A percentile compares a stretch with the other conserved stretches of the same genome.
Conservation (phyloP, 225 moss, liverwort and hornwort species). For the Anthoceros angustus region DNA sequence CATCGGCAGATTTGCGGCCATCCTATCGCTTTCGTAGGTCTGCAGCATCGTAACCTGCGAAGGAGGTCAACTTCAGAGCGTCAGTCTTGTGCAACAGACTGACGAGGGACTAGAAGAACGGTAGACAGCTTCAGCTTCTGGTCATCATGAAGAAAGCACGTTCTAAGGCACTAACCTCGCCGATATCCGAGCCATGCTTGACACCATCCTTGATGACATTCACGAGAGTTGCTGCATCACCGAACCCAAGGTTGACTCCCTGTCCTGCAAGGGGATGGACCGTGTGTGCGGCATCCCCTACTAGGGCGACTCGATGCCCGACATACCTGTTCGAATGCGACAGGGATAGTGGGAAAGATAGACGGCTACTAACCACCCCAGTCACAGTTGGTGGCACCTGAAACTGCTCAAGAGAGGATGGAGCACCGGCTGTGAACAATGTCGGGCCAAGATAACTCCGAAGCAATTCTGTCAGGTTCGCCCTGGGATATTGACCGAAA, state of each 20-base stretch:
- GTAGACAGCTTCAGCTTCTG: too few species aligned
- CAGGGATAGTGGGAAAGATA: conserved; percentile 74
- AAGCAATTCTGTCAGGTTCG: conserved; percentile 27
- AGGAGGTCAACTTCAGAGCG: neutral
- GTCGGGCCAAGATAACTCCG: conserved; percentile 25
- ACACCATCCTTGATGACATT: conserved; percentile 53
- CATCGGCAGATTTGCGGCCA: conserved; percentile 70
- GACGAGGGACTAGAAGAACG: too few species aligned
- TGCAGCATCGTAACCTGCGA: conserved; percentile 49
- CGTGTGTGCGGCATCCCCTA: conserved; percentile 93
- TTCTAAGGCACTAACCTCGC: conserved; percentile 33
- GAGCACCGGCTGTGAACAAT: conserved; percentile 35
- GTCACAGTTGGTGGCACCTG: conserved; percentile 55
- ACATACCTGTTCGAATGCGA: conserved; percentile 64
- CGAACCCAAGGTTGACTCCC: conserved; percentile 92
- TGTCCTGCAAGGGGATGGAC: conserved; percentile 96
- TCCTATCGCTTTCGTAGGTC: conserved; percentile 59
- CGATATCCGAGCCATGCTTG: conserved; percentile 63
- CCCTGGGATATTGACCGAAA: conserved; percentile 39
- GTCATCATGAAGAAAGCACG: neutral
- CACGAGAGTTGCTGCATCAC: conserved; percentile 64
- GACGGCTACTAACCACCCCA: conserved; percentile 46
- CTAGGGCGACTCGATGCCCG: conserved; percentile 65
- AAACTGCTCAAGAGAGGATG: conserved; percentile 50
- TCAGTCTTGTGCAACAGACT: too few species aligned